Evolutionary conservation across 495 filamentous ascomycete species (phyloP).

Genomic region (Barbatosphaeria neglecta): DNA sequence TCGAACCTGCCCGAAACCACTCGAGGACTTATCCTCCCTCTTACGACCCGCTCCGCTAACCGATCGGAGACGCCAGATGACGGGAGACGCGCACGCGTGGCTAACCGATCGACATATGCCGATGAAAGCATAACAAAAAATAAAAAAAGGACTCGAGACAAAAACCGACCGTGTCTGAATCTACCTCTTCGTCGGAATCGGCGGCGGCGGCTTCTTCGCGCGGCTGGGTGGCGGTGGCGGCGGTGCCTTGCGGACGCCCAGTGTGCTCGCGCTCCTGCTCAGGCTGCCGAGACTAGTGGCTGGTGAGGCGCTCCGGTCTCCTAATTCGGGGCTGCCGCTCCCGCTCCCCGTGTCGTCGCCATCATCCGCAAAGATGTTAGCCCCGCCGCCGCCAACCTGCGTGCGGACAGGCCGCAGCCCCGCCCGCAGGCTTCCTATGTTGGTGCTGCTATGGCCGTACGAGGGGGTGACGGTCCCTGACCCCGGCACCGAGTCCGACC

Average conservation of each 20-base stretch:
- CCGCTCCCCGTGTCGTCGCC: conserved; percentile 51
- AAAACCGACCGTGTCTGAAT: conserved; percentile 22
- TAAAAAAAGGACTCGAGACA: no score
- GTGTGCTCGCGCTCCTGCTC: conserved; percentile 41
- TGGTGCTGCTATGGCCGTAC: conserved; percentile 15
- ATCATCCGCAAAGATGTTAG: conserved; percentile 52
- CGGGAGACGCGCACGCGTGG: no score
- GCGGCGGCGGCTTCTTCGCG: conserved; percentile 66
- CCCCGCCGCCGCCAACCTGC: conserved; percentile 23
- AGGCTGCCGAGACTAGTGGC: conserved; percentile 51
- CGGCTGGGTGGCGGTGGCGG: conserved; percentile 76
- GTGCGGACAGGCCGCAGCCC: conserved; percentile 31
- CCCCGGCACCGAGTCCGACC: no score
- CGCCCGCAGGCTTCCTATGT: conserved; percentile 24
- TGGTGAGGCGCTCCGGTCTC: conserved; percentile 46
- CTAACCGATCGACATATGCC: no score
- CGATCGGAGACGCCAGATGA: no score
- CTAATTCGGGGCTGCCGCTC: conserved; percentile 48
- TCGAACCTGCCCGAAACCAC: no score
- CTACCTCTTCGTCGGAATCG: conserved; percentile 34
- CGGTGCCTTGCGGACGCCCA: conserved; percentile 51
- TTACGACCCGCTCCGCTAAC: no score
- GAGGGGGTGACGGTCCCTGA: conserved; percentile 13
- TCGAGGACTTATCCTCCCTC: no score
- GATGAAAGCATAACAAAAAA: not conserved